Base-by-base conservation (phyloP, 257 asterid species). In the Striga asiatica region DNA sequence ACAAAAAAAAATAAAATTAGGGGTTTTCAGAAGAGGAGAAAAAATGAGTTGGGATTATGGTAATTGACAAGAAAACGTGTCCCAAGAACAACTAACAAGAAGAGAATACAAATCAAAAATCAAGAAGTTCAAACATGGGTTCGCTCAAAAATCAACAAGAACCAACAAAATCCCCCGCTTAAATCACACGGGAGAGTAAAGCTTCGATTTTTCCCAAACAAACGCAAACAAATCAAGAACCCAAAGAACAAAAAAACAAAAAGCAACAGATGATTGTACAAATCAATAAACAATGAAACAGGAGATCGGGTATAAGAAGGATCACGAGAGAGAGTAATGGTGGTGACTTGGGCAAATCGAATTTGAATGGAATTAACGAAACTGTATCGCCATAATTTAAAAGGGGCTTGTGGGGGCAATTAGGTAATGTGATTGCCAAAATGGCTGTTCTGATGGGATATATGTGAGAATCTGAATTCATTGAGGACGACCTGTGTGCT, bases 401-500 rank as follows among this genome's bases (percentile, higher is more conserved):
- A 66, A 31, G 66, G 66, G 66, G 1, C 57, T 12, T 12, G 57
- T 6, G 71, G 39, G 72, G 75, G 68, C 56, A 60, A 64, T 60
- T 70, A 64, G 50, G 79, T 67, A 67, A 70, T 56, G 71, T 70
- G 58, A 35, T 54, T 12, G 41, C 11, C 67, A 50, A 42, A 58
- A 61, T 37, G 58, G 57, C 39, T 24, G 45, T 21, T 50, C 56
- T 12, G 52, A 21, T 9, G 28, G 34, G 63, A 73, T 70, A 67
- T 64, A 70, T 45, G 46, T 63, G 61, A 45, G 77, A 65, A 76
- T 65, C 77, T n/a, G 77, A 67, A 51, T 61, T 66, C 79, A 73
- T 76, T 76, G 82, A 73, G 77, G 71, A 69, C 51, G 79, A 73
- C 79, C 38, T 21, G 68, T 66, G 76, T 55, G 56, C 39, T 27